Percentiles rank a stretch among this genome's conserved stretches.
Evolutionary conservation across 257 asterid genomes (phyloP).

Genomic region (Scutellaria minor): DNA sequence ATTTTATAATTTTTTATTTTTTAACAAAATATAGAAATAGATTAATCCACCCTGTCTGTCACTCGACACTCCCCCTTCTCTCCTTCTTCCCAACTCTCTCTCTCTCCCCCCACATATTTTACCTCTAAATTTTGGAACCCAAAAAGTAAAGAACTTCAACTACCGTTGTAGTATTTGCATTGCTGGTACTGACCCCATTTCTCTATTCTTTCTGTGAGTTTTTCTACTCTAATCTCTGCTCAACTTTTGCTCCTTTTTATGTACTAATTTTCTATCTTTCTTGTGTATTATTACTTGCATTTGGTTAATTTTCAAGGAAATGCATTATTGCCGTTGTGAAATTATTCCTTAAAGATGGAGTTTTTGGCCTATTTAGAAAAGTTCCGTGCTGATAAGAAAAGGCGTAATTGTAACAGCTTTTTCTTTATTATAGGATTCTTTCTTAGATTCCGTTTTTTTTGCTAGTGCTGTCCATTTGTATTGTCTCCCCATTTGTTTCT

Average conservation of each 20-base stretch:
- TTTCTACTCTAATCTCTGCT: slow-evolving; percentile 27
- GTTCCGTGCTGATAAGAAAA: not conserved
- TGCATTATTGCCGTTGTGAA: slow-evolving; percentile 21
- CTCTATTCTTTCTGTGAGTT: slow-evolving; percentile 28
- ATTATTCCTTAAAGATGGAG: slow-evolving; percentile 32
- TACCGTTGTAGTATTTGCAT: not conserved
- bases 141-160: slow-evolving; percentile 6
- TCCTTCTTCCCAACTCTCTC: slow-evolving; percentile 17
- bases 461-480: slow-evolving; percentile 18
- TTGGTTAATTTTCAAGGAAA: not conserved
- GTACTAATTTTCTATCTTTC: not conserved
- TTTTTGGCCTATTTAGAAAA: slow-evolving; percentile 9
- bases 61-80: slow-evolving; percentile 7
- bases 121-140: not conserved
- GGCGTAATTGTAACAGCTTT: slow-evolving; percentile 21
- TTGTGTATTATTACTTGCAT: slow-evolving; percentile 6
- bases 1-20: no score
- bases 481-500: slow-evolving; percentile 17
- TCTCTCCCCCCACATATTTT: not conserved
- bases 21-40: slow-evolving; percentile 6
- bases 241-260: not conserved
- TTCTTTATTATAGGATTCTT: slow-evolving; percentile 26
- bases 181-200: slow-evolving; percentile 31
- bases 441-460: slow-evolving; percentile 27
- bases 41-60: slow-evolving; percentile 41